These are phyloP conservation scores for Aspergillus quadrilineatus DNA, from an alignment of 2,329 filamentous ascomycete genomes.

Conservation along the genomic window DNA sequence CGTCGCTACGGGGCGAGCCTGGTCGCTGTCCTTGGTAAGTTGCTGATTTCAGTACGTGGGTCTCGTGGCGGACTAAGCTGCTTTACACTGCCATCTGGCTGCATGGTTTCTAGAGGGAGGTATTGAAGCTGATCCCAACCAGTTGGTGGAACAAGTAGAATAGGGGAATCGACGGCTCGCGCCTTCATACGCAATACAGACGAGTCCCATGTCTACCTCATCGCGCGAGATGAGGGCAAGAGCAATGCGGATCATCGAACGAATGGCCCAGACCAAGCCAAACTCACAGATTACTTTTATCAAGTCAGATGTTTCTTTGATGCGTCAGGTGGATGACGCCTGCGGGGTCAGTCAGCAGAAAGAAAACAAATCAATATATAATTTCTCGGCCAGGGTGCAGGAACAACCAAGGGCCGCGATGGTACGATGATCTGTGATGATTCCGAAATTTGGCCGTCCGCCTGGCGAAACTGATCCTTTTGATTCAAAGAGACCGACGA, in stretches of 20 bases:
- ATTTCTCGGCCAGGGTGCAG: neutral
- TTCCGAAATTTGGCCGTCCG: too few relatives aligned
- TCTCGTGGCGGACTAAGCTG: neutral
- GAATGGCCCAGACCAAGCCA: constrained; percentile 48
- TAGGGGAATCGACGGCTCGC: constrained; percentile 10
- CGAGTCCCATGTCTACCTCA: constrained; percentile 52
- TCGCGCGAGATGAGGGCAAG: constrained; percentile 47
- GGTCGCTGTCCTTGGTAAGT: neutral
- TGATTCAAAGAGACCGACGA: constrained; percentile 32
- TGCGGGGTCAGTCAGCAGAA: constrained; percentile 47
- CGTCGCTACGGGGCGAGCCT: neutral
- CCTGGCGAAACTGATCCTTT: constrained; percentile 22
- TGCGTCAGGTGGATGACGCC: constrained; percentile 53
- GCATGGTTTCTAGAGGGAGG: too few relatives aligned
- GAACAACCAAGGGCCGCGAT: neutral
- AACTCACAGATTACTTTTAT: constrained; percentile 50
- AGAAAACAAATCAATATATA: constrained; percentile 17
- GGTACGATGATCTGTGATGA: constrained; percentile 22
- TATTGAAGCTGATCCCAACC: neutral
- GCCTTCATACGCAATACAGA: constrained; percentile 34
- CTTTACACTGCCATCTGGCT: too few relatives aligned
- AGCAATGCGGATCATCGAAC: constrained; percentile 42
- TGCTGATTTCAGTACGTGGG: neutral
- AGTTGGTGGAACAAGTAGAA: constrained; percentile 21
- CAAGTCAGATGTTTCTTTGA: constrained; percentile 49